Evolutionary conservation across 106 monocot genomes (phyloP).

Genomic region (Dendrobium officinale): DNA sequence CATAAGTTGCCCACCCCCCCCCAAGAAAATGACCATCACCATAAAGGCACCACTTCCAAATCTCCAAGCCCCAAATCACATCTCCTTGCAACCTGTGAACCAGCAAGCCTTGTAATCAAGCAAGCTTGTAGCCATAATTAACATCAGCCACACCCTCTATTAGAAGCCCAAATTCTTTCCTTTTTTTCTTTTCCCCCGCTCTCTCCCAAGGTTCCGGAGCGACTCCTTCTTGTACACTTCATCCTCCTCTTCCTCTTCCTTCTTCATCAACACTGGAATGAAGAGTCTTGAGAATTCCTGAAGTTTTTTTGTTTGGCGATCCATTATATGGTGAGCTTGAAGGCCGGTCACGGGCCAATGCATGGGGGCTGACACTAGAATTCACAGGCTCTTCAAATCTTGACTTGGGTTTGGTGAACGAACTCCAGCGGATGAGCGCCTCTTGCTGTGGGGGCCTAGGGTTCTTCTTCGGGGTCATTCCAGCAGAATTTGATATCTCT

Average conservation of each 20-base stretch:
- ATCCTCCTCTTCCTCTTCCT: conserved; percentile 53
- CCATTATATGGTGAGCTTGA: background rate
- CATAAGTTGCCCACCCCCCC: conserved; percentile 54
- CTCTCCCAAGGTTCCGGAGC: conserved; percentile 1
- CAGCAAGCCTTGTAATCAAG: conserved; percentile 45
- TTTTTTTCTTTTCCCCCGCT: conserved; percentile 16
- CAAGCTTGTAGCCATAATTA: conserved; percentile 41
- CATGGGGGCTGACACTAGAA: background rate
- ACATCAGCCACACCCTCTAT: conserved; percentile 58
- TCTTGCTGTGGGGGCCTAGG: conserved; percentile 25
- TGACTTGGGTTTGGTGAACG: conserved; percentile 49
- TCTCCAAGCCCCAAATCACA: conserved; percentile 70
- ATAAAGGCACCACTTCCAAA: conserved; percentile 97
- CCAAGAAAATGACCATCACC: conserved; percentile 63
- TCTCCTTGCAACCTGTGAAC: conserved; percentile 29
- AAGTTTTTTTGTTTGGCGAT: conserved; percentile 3
- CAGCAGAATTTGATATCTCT: conserved; percentile 12
- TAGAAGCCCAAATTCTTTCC: conserved; percentile 21
- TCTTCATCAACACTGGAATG: conserved; percentile 23
- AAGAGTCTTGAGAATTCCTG: conserved; percentile 24
- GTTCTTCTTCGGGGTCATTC: conserved; percentile 23
- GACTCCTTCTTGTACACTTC: conserved; percentile 49
- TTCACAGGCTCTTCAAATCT: conserved; percentile 39
- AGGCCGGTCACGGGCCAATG: background rate
- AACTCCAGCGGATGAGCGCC: conserved; percentile 24